Percentiles rank a stretch among this genome's conserved stretches.
These are phyloP conservation scores for Leccinum rimulosum DNA, from an alignment of 768 basidiomycete species.

Conservation along the genomic window DNA sequence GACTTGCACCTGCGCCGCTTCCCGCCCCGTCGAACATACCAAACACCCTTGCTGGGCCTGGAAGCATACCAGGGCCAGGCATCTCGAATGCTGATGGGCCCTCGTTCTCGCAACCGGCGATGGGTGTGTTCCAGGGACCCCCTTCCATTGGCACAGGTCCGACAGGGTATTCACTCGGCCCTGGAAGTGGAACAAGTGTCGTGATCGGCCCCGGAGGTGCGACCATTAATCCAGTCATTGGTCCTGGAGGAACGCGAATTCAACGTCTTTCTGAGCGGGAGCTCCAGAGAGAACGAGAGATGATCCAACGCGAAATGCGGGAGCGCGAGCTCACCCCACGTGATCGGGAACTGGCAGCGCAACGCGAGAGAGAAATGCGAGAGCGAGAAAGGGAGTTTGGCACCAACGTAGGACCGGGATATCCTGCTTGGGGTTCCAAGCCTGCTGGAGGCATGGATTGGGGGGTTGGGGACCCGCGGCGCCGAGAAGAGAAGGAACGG, in stretches of 20 bases:
- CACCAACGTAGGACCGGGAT: conserved; percentile 18
- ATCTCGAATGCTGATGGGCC: conserved; percentile 14
- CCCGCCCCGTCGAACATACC: conserved; percentile 7
- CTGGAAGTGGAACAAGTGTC: conserved; percentile 21
- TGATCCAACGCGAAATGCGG: conserved; percentile 27
- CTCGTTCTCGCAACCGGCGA: conserved; percentile 24
- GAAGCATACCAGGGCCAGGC: conserved; percentile 8
- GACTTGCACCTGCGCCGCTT: conserved; percentile 1
- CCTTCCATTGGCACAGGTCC: conserved; percentile 20
- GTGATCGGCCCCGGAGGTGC: conserved; percentile 27
- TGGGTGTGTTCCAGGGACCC: conserved; percentile 28
- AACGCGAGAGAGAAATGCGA: conserved; percentile 28
- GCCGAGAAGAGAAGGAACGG: conserved; percentile 36
- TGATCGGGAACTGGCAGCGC: conserved; percentile 20
- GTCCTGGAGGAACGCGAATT: conserved; percentile 20
- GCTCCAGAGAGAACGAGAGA: conserved; percentile 25
- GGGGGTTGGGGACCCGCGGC: conserved; percentile 33
- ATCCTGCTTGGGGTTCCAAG: conserved; percentile 35
- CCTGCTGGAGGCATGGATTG: conserved; percentile 29
- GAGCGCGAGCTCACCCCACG: conserved; percentile 22
- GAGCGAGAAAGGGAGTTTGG: conserved; percentile 28
- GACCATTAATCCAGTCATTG: conserved; percentile 15
- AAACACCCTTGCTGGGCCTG: conserved; percentile 9
- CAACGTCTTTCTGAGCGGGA: conserved; percentile 27
- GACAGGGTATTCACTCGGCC: conserved; percentile 21